Percentiles rank a stretch among this genome's conserved stretches.
Evolutionary conservation across 2,329 filamentous ascomycete genomes (phyloP).

Genomic region (Penicillium occitanis): DNA sequence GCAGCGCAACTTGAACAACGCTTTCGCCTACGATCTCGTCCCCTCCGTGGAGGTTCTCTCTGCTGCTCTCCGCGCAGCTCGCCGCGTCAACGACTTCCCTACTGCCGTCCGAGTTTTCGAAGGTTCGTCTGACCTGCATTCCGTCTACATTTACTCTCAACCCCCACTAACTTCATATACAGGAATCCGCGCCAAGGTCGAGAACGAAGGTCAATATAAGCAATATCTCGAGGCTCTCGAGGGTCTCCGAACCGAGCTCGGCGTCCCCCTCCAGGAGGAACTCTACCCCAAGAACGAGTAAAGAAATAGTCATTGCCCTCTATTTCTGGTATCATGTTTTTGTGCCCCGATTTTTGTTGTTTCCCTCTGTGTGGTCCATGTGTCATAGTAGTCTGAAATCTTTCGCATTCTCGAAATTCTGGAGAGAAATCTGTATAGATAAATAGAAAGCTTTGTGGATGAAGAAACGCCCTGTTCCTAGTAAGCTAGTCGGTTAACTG

Average conservation of each 20-base stretch:
- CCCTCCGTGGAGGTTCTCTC: constrained; percentile 87
- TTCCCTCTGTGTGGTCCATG: constrained; percentile 4
- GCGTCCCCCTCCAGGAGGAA: constrained; percentile 86
- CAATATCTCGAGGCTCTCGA: constrained; percentile 89
- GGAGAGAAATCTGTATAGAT: constrained; percentile 23
- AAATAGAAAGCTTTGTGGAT: constrained; percentile 23
- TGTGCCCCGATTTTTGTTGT: constrained; percentile 17
- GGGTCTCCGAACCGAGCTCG: constrained; percentile 88
- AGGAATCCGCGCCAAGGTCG: constrained; percentile 99
- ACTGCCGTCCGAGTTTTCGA: constrained; percentile 98
- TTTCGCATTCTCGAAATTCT: constrained; percentile 13
- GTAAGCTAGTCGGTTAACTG: neutral
- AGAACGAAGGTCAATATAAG: constrained; percentile 98
- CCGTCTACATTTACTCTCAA: neutral
- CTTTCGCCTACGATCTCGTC: constrained; percentile 99
- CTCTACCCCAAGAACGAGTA: constrained; percentile 69
- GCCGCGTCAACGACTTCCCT: constrained; percentile 97
- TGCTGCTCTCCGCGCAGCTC: constrained; percentile 88
- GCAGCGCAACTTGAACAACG: constrained; percentile 96
- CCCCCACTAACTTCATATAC: constrained; percentile 22
- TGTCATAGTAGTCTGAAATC: constrained; percentile 19
- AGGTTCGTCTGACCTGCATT: constrained; percentile 59
- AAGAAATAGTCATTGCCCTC: constrained; percentile 21
- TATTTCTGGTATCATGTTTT: constrained; percentile 25
- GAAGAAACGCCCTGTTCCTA: neutral